Conservation (phyloP, 352 stramenopile genomes). For the Pythium oligandrum region DNA sequence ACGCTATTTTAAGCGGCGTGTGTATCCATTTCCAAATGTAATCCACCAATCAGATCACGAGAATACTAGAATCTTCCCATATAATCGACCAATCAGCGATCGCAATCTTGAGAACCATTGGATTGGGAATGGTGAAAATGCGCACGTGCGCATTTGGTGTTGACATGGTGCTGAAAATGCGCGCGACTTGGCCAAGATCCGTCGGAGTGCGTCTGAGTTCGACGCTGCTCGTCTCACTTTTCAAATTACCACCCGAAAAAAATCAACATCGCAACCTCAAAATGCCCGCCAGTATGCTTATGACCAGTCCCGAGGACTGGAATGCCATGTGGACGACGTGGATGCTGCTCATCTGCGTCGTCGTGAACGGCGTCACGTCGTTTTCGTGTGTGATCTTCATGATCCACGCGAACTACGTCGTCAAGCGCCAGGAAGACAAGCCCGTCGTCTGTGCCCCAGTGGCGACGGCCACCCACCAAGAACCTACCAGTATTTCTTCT, state of each 20-base stretch:
- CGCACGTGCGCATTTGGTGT: background rate
- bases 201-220: too few relatives aligned
- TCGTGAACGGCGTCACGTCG: constrained; percentile 16
- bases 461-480: background rate
- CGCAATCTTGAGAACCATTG: constrained; percentile 11
- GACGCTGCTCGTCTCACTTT: constrained; percentile 9
- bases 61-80: constrained; percentile 13
- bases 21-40: constrained; percentile 2
- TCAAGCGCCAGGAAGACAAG: background rate
- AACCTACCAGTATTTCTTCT: background rate
- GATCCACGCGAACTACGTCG: constrained; percentile 15
- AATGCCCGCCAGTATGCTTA: too few relatives aligned
- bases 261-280: constrained; percentile 7
- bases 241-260: constrained; percentile 23
- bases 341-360: constrained; percentile 23
- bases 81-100: constrained; percentile 16
- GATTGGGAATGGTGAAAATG: constrained; percentile 6
- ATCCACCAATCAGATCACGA: constrained; percentile 22
- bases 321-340: constrained; percentile 15
- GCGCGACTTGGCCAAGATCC: background rate
- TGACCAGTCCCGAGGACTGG: too few relatives aligned
- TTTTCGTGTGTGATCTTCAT: constrained; percentile 20
- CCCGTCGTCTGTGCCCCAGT: background rate
- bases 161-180: background rate
- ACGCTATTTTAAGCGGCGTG: too few relatives aligned